Evolutionary conservation across 2,329 filamentous ascomycete genomes (phyloP).

Genomic region (Diatrype stigma): DNA sequence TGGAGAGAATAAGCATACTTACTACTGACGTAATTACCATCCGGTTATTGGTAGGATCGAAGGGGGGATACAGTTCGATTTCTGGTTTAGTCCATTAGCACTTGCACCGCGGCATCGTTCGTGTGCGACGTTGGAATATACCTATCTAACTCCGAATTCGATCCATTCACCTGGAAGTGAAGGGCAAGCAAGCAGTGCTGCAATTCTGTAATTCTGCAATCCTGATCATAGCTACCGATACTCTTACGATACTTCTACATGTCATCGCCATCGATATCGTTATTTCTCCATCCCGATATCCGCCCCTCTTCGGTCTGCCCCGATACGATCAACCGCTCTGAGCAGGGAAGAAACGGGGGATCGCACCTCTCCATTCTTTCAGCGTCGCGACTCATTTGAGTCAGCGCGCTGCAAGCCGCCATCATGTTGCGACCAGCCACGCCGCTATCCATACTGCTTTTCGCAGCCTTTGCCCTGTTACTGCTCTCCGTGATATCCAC

Average conservation of each 20-base stretch:
- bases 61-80: background rate
- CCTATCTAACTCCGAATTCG: background rate
- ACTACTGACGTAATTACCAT: background rate
- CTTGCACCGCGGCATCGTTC: background rate
- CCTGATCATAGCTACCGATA: background rate
- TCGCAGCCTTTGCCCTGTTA: slow-evolving; percentile 79
- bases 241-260: slow-evolving; percentile 23
- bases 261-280: slow-evolving; percentile 15
- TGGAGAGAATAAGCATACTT: no score
- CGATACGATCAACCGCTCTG: slow-evolving; percentile 10
- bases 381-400: slow-evolving; percentile 25
- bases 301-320: slow-evolving; percentile 2
- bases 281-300: background rate
- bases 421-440: slow-evolving; percentile 89
- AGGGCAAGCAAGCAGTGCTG: background rate
- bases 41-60: background rate
- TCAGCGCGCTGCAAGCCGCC: slow-evolving; percentile 30
- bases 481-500: slow-evolving; percentile 87
- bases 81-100: background rate
- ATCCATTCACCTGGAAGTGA: background rate
- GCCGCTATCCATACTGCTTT: slow-evolving; percentile 79
- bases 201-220: background rate
- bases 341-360: slow-evolving; percentile 1
- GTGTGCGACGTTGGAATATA: background rate
- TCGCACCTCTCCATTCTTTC: slow-evolving; percentile 2